Conservation (phyloP, 139 green algal species). For the Ettlia oleoabundans region DNA sequence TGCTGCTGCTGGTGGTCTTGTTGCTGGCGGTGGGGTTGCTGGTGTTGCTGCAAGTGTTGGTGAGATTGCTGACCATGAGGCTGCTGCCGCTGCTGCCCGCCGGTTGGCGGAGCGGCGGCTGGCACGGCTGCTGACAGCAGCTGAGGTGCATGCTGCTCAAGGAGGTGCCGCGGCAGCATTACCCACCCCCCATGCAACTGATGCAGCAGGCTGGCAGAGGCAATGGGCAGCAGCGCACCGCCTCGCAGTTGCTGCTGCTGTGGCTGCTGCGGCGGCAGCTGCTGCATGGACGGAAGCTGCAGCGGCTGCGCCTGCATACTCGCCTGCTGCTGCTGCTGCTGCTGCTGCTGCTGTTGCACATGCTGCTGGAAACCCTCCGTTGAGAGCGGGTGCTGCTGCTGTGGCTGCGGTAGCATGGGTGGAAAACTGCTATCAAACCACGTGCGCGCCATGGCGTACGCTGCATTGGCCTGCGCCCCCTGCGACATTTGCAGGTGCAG, state of each 20-base stretch:
- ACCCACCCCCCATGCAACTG: too few species aligned
- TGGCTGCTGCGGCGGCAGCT: too few species aligned
- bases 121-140: neutral
- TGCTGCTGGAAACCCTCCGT: neutral
- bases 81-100: too few species aligned
- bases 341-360: neutral
- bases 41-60: neutral
- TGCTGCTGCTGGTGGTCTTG: neutral
- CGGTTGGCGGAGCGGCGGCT: neutral
- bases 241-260: too few species aligned
- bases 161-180: conserved; percentile 18
- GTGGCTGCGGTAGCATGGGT: neutral
- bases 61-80: neutral
- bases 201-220: neutral
- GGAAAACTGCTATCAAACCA: neutral
- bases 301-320: neutral
- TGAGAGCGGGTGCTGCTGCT: conserved; percentile 3
- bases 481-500: neutral
- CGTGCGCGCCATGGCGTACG: neutral
- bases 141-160: conserved; percentile 27
- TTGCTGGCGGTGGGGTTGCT: neutral
- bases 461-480: neutral
- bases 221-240: too few species aligned
- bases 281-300: too few species aligned
- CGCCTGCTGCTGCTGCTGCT: neutral